Base-by-base conservation (phyloP, 2,329 filamentous ascomycete species). In the Magnaporthiopsis rhizophila region DNA sequence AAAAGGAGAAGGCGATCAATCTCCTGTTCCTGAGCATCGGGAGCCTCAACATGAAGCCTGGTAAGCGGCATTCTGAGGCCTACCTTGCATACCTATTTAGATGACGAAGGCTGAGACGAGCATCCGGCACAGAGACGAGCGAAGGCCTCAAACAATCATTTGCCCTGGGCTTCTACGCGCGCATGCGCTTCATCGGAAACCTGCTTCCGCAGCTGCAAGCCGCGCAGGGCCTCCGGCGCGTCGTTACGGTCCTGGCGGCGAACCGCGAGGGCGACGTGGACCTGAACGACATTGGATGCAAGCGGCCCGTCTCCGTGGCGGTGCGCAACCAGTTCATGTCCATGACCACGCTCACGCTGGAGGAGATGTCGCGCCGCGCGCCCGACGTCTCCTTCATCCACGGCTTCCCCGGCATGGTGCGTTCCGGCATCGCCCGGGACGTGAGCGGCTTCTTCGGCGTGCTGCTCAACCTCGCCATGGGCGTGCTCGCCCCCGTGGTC, bases 101-200 rank as follows among this genome's bases (percentile, higher is more conserved):
- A 8, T 34, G n/a, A 13, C 15, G 3, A 18, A 34, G 26, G 15
- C 62, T 63, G 50, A 50, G 38, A 57, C 36, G 15, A 34, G 15
- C 18, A 24, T 5, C 0, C 12, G 58, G 11, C 21, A 6, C 63
- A 83, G 85, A 86, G 66, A 86, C 84, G 0, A 62, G 74, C 0
- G 86, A 89, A 72, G 83, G 83, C 2, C 75, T 89, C 2, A 79
- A 84, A 62, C 75, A 79, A 34, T 77, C 80, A 38, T 77, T 80
- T 30, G 77, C 80, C 9, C 76, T 88, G 21, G 76, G 77, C 26
- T 83, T 82, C 73, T 87, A 88, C 73, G 78, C 81, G 5, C 85
- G 86, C 26, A 78, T 82, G 67, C 83, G 83, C 56, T 83, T 87
- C 69, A 77, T 82, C 15, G 65, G 78, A 59, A 85, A 86, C 64